phyloP scores from a whole-genome alignment of 2,329 filamentous ascomycete genomes.

The Colletotrichum magnum region DNA sequence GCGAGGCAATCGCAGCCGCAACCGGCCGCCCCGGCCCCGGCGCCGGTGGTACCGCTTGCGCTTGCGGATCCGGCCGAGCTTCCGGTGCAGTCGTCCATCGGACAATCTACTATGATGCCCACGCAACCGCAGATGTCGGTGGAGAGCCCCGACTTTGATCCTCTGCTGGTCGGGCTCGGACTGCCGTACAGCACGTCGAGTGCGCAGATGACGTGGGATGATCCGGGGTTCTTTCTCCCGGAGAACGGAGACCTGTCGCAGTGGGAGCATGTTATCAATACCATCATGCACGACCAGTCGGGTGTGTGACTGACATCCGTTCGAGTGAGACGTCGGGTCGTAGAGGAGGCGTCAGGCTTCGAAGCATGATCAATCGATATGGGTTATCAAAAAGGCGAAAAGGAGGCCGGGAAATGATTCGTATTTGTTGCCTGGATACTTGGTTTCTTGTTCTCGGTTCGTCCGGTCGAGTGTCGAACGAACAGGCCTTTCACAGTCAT shows the following conservation, averaged over 20 bases:
- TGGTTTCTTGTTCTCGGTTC: too few species aligned
- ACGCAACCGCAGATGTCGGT: constrained; percentile 31
- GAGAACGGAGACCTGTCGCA: constrained; percentile 31
- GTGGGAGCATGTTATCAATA: constrained; percentile 37
- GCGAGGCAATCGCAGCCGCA: constrained; percentile 35
- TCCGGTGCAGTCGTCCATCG: not conserved
- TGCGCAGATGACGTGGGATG: constrained; percentile 37
- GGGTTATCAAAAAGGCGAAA: too few species aligned
- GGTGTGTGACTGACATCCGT: not conserved
- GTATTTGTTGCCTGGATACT: too few species aligned
- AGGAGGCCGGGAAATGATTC: too few species aligned
- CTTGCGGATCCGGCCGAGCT: constrained; percentile 3
- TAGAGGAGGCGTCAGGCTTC: too few species aligned
- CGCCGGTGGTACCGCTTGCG: constrained; percentile 1
- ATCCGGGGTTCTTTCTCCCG: constrained; percentile 23
- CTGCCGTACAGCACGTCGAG: constrained; percentile 36
- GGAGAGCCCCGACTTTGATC: constrained; percentile 29
- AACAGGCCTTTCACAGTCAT: too few species aligned
- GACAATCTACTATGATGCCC: not conserved
- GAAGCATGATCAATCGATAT: too few species aligned
- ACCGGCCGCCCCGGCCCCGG: not conserved
- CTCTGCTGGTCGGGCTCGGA: constrained; percentile 16
- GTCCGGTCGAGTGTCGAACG: too few species aligned
- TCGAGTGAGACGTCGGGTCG: too few species aligned
- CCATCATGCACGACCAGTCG: constrained; percentile 33